Conservation (phyloP, 2,329 filamentous ascomycete genomes). For the Ramularia collo-cygni region DNA sequence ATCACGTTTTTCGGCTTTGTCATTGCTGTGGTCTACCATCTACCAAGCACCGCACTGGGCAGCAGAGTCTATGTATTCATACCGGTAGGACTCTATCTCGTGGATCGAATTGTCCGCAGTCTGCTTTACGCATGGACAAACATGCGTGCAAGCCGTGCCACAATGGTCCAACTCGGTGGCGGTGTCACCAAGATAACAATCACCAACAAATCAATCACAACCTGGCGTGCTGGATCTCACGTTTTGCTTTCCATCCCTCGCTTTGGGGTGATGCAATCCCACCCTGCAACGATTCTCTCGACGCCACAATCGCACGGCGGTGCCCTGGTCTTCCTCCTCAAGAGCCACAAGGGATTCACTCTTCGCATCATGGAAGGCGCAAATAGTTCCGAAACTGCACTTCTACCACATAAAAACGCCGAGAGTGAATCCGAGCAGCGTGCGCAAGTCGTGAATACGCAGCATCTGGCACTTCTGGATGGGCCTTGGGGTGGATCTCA, state of each 20-base stretch:
- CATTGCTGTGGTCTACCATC: slow-evolving; percentile 30
- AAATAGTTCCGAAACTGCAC: slow-evolving; percentile 14
- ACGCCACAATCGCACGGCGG: slow-evolving; percentile 22
- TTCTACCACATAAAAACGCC: slow-evolving; percentile 12
- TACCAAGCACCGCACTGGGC: slow-evolving; percentile 26
- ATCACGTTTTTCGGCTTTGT: slow-evolving; percentile 35
- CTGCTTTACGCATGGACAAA: slow-evolving; percentile 31
- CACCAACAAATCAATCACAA: slow-evolving; percentile 29
- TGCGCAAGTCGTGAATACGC: slow-evolving; percentile 8
- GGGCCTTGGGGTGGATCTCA: slow-evolving; percentile 23
- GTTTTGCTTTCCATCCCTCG: slow-evolving; percentile 23
- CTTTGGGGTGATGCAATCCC: slow-evolving; percentile 22
- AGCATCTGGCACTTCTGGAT: slow-evolving; percentile 19
- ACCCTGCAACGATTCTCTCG: slow-evolving; percentile 26
- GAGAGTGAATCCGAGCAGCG: slow-evolving; percentile 10
- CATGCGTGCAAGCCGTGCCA: slow-evolving; percentile 21
- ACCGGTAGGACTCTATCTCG: slow-evolving; percentile 21
- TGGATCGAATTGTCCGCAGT: slow-evolving; percentile 24
- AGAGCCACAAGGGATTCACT: slow-evolving; percentile 25
- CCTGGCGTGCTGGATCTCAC: slow-evolving; percentile 29
- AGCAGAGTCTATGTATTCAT: slow-evolving; percentile 26
- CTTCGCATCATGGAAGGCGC: slow-evolving; percentile 21
- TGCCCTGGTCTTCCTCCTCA: slow-evolving; percentile 25
- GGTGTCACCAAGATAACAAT: slow-evolving; percentile 34
- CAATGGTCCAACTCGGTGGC: slow-evolving; percentile 24